These are phyloP conservation scores for Rhizopogon vinicolor DNA, from an alignment of 768 basidiomycete species.

Conservation along the genomic window DNA sequence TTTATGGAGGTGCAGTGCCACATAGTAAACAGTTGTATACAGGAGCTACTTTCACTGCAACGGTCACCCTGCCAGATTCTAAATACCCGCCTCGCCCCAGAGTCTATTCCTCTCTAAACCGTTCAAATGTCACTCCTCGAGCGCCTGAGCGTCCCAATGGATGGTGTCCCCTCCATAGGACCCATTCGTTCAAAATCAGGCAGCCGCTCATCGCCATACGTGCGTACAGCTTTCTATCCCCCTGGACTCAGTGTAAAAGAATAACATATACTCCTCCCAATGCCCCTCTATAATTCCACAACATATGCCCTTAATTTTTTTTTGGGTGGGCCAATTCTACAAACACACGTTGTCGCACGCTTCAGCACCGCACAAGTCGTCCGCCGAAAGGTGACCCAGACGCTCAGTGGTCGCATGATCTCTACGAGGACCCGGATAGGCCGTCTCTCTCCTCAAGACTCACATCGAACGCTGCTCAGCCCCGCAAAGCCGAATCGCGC, in stretches of 20 bases:
- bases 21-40: constrained; percentile 23
- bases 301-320: constrained; percentile 2
- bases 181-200: constrained; percentile 26
- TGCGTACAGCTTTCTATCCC: constrained; percentile 29
- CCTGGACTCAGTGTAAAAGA: constrained; percentile 16
- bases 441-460: constrained; percentile 54
- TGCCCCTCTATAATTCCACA: not conserved
- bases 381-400: constrained; percentile 63
- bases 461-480: constrained; percentile 31
- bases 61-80: not conserved
- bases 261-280: not conserved
- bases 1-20: constrained; percentile 12
- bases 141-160: constrained; percentile 21
- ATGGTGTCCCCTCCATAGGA: constrained; percentile 15
- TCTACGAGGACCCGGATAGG: constrained; percentile 58
- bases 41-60: not conserved
- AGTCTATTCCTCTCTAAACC: not conserved
- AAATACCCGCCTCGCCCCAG: not conserved
- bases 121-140: constrained; percentile 25
- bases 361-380: constrained; percentile 40
- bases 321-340: not conserved
- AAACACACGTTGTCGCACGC: not conserved
- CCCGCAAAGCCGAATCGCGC: constrained; percentile 50
- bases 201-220: constrained; percentile 28
- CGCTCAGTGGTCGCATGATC: constrained; percentile 66